Evolutionary conservation across 305 asterid genomes (phyloP), one percentile per base, ranked within the genome.

Genomic region (Coffea humblotiana): DNA sequence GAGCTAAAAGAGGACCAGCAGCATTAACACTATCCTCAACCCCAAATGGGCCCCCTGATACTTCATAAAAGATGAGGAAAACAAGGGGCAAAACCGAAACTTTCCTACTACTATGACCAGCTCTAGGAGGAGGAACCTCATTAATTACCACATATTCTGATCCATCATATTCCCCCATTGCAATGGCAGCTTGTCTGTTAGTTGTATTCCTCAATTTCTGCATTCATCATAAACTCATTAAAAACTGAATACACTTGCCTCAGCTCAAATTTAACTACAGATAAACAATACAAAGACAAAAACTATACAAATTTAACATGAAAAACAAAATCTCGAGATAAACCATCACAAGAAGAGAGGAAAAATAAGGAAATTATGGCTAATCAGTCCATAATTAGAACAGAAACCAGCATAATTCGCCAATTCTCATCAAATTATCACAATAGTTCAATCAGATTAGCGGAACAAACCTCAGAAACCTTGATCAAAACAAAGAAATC

Each of bases 11-110:
- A 14, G 98, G 98, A 15, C 97, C 98, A 0, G 93, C 98, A 14
- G 98, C 97, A 0, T 78, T 73, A 48, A 94, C 98, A 71, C 85
- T 90, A 45, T 94, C 96, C 83, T 94, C 98, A 25, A 91, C 82
- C 19, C 97, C 98, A 37, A 92, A 95, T 2, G 98, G 97, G 0
- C 98, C 98, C 32, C 98, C 98, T 2, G 98, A 93, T 9, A 93
- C 98, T 87, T 92, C 98, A 71, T 92, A 94, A 78, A 94, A 94
- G 29, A 93, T 94, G 82, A 94, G 88, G 85, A 93, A 93, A 78
- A 93, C 84, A 74, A 95, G 91, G 48, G 98, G 98, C 72, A 93
- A 60, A 45, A 92, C 37, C 0, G 94, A 84, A 58, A 95, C 76
- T 84, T 91, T 95, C 80, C 72, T 82, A 13, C 72, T 81, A 43